Percentiles rank a stretch among this genome's conserved stretches.
phyloP scores from a whole-genome alignment of 805 yeast species.

The Teunomyces atbi region DNA sequence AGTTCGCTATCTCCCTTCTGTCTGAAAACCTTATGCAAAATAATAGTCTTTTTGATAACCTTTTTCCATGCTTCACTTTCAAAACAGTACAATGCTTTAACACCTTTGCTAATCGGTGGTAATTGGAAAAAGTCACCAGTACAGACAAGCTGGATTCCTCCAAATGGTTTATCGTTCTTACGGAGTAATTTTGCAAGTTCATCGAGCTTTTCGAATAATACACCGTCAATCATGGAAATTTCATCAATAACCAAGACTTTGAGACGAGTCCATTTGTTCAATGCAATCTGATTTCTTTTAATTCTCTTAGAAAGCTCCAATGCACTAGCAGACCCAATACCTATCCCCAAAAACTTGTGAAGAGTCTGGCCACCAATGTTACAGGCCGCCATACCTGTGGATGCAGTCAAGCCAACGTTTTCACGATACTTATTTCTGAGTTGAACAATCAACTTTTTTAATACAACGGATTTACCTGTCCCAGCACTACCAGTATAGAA shows the following conservation, averaged over 20 bases:
- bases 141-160: slow-evolving; percentile 85
- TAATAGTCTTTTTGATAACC: slow-evolving; percentile 61
- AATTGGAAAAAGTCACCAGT: slow-evolving; percentile 97
- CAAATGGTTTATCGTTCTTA: slow-evolving; percentile 66
- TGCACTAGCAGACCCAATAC: slow-evolving; percentile 61
- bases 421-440: slow-evolving; percentile 32
- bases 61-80: slow-evolving; percentile 69
- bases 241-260: slow-evolving; percentile 85
- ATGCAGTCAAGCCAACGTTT: slow-evolving; percentile 84
- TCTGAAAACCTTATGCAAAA: slow-evolving; percentile 79
- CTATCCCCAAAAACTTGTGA: slow-evolving; percentile 83
- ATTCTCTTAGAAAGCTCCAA: slow-evolving; percentile 48
- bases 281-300: slow-evolving; percentile 41
- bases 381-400: slow-evolving; percentile 95
- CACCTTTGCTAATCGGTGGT: slow-evolving; percentile 71
- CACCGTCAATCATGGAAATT: slow-evolving; percentile 89
- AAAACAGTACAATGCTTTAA: slow-evolving; percentile 60
- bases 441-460: slow-evolving; percentile 57
- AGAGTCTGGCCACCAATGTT: slow-evolving; percentile 90
- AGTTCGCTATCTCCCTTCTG: slow-evolving; percentile 79
- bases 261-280: slow-evolving; percentile 61
- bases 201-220: slow-evolving; percentile 71
- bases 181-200: slow-evolving; percentile 59
- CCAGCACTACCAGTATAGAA: slow-evolving; percentile 87
- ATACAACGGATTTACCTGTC: slow-evolving; percentile 77